Evolutionary conservation across 306 rosid genomes (phyloP).

Genomic region (Styphnolobium japonicum): DNA sequence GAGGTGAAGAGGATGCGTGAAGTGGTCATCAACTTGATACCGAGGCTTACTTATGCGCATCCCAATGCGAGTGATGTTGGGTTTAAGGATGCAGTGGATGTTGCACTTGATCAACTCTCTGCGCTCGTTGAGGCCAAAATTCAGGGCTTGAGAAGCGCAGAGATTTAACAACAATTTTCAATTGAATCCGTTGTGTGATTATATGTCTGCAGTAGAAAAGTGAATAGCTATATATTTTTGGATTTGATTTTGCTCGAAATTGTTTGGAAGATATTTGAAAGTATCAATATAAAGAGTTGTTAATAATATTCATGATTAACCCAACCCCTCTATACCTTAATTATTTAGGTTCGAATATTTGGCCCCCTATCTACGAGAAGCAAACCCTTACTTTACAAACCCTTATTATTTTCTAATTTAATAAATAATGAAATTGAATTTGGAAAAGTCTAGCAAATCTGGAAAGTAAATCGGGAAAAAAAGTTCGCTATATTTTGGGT

Average conservation of each 20-base stretch:
- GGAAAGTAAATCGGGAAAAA: too few species aligned
- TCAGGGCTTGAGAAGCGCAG: not conserved
- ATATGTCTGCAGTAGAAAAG: not conserved
- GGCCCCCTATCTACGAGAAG: too few species aligned
- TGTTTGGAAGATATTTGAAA: not conserved
- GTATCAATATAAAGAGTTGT: not conserved
- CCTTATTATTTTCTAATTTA: too few species aligned
- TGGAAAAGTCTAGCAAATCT: too few species aligned
- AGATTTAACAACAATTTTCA: not conserved
- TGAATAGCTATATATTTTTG: not conserved
- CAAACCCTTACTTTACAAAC: too few species aligned
- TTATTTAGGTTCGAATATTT: too few species aligned
- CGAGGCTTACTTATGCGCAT: constrained; percentile 48
- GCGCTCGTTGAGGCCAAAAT: not conserved
- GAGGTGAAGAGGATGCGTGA: constrained; percentile 49
- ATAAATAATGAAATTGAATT: too few species aligned
- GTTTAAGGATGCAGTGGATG: constrained; percentile 59
- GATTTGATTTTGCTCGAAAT: not conserved
- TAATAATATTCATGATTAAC: not conserved
- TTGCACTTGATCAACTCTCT: constrained; percentile 31
- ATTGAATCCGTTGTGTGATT: not conserved
- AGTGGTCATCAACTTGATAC: constrained; percentile 43
- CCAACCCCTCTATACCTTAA: too few species aligned
- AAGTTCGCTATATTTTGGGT: too few species aligned
- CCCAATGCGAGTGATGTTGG: constrained; percentile 48